A percentile compares a stretch with the other conserved stretches of the same genome.
These are phyloP conservation scores for Chaetoceros tenuissimus DNA, from an alignment of 108 stramenopile species.

Conservation along the genomic window DNA sequence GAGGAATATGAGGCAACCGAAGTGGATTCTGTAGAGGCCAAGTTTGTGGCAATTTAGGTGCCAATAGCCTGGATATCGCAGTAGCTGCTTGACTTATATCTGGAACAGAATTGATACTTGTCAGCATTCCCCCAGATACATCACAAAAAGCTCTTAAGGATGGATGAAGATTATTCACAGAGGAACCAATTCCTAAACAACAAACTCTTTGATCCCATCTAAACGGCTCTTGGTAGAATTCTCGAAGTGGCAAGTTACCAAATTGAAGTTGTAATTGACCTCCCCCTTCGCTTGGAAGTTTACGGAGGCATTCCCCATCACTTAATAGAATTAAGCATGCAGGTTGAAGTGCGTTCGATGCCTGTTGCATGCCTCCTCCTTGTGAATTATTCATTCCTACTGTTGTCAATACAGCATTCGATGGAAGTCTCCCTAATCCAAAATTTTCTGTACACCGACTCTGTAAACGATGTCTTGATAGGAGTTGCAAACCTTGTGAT, in stretches of 20 bases:
- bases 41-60: conserved; percentile 33
- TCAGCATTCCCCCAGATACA: conserved; percentile 71
- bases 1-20: conserved; percentile 11
- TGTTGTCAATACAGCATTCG: conserved; percentile 33
- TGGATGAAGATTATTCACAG: conserved; percentile 49
- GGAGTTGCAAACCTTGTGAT: conserved; percentile 57
- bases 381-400: conserved; percentile 9
- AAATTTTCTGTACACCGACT: conserved; percentile 63
- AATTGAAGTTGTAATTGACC: conserved; percentile 59
- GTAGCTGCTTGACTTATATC: conserved; percentile 33
- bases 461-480: conserved; percentile 63
- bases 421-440: conserved; percentile 72
- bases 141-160: conserved; percentile 64
- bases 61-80: conserved; percentile 26
- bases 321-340: conserved; percentile 72
- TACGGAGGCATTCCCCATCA: conserved; percentile 65
- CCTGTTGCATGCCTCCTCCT: conserved; percentile 14
- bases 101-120: conserved; percentile 31
- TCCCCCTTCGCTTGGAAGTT: conserved; percentile 50
- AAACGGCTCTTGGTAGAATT: conserved; percentile 74
- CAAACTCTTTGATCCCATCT: conserved; percentile 83
- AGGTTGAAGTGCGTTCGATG: conserved; percentile 53
- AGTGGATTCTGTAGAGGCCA: conserved; percentile 43
- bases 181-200: conserved; percentile 48
- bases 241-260: conserved; percentile 57